Conservation (phyloP, 2,329 filamentous ascomycete genomes). For the Pyricularia pennisetigena region DNA sequence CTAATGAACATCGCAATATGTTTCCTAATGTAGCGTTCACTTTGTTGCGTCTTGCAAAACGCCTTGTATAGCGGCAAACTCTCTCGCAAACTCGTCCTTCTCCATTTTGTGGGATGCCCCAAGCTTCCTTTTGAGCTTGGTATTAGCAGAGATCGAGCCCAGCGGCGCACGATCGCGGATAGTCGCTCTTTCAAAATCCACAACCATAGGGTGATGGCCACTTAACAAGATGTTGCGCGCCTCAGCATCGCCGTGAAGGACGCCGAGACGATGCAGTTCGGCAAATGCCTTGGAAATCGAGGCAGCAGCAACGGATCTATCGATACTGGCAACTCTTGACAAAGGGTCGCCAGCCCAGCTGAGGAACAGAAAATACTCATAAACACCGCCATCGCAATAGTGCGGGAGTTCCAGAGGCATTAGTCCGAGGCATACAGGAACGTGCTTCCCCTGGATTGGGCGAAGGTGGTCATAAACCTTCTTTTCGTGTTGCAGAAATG, state of each 20-base stretch:
- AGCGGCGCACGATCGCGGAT: constrained; percentile 6
- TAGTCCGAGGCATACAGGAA: constrained; percentile 9
- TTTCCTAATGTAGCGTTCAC: too few species aligned
- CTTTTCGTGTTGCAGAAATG: constrained; percentile 10
- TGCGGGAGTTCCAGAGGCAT: constrained; percentile 7
- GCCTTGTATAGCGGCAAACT: background rate
- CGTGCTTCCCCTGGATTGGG: constrained; percentile 7
- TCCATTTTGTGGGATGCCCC: background rate
- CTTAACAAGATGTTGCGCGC: constrained; percentile 22
- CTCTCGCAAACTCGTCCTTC: background rate
- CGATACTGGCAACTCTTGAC: constrained; percentile 10
- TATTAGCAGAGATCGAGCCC: background rate
- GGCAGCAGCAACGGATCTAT: background rate
- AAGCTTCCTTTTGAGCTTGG: background rate
- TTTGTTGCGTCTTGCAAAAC: background rate
- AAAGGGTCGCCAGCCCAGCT: constrained; percentile 20
- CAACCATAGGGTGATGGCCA: constrained; percentile 16
- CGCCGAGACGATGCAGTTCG: constrained; percentile 7
- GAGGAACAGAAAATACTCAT: constrained; percentile 7
- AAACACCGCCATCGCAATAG: constrained; percentile 9
- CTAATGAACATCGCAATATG: too few species aligned
- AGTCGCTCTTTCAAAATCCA: constrained; percentile 21
- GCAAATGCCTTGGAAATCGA: background rate
- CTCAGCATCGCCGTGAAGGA: constrained; percentile 13
- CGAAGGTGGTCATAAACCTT: constrained; percentile 6